Percentiles rank a stretch among this genome's conserved stretches.
Evolutionary conservation across 768 basidiomycete genomes (phyloP).

Genomic region (Erythrobasidium yunnanense): DNA sequence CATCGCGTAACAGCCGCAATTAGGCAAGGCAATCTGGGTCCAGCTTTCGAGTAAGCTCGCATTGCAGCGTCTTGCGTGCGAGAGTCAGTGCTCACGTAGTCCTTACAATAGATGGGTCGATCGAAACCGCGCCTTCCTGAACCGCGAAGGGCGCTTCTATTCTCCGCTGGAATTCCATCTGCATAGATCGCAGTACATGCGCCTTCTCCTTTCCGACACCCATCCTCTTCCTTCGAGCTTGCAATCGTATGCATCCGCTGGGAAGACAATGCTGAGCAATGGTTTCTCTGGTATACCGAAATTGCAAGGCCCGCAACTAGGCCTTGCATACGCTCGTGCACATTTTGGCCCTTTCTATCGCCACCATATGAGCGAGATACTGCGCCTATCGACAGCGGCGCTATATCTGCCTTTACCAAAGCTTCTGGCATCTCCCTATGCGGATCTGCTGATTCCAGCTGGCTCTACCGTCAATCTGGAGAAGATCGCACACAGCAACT

Average conservation of each 20-base stretch:
- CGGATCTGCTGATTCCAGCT: constrained; percentile 47
- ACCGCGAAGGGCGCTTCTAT: constrained; percentile 46
- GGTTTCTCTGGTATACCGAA: not conserved
- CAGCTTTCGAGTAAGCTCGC: constrained; percentile 61
- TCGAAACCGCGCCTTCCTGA: constrained; percentile 46
- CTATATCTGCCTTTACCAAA: constrained; percentile 59
- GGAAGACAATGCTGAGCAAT: not conserved
- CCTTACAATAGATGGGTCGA: constrained; percentile 60
- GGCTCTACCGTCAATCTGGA: not conserved
- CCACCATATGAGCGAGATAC: constrained; percentile 56
- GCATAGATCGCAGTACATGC: constrained; percentile 80
- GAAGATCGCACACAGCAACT: not conserved
- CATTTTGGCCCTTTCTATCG: constrained; percentile 56
- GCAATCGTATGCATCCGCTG: not conserved
- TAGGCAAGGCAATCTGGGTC: constrained; percentile 41
- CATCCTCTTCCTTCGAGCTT: constrained; percentile 20
- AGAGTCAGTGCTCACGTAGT: not conserved
- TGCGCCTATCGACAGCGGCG: constrained; percentile 58
- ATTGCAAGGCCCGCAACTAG: constrained; percentile 37
- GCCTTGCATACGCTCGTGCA: constrained; percentile 63
- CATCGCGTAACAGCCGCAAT: constrained; percentile 32
- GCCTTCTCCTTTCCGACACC: constrained; percentile 48
- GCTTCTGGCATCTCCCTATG: constrained; percentile 61
- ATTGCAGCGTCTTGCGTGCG: not conserved
- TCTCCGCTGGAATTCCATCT: constrained; percentile 81